Percentiles rank a stretch among this genome's conserved stretches.
Evolutionary conservation across 192 early-diverging fungal species (phyloP).

Genomic region (Coemansia sp.): DNA sequence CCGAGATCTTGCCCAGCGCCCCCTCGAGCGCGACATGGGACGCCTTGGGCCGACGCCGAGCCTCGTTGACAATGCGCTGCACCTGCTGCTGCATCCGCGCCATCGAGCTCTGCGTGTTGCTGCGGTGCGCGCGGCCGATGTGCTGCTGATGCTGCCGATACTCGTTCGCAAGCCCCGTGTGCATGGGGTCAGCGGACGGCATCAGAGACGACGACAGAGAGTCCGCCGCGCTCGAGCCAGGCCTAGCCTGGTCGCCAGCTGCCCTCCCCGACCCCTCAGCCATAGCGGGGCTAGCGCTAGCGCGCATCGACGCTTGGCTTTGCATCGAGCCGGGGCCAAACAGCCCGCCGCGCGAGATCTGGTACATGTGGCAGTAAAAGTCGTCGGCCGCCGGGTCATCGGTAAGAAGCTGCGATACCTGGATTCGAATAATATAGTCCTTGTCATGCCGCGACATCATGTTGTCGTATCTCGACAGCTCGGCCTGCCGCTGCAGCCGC

Average conservation of each 20-base stretch:
- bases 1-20: constrained; percentile 90
- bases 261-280: not conserved
- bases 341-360: constrained; percentile 59
- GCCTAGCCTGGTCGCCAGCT: not conserved
- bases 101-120: constrained; percentile 57
- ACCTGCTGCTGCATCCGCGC: constrained; percentile 91
- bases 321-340: constrained; percentile 9
- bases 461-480: constrained; percentile 77
- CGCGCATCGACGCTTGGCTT: not conserved
- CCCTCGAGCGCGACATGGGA: constrained; percentile 88
- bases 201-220: not conserved
- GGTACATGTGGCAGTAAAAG: constrained; percentile 95
- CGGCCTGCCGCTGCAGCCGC: constrained; percentile 32
- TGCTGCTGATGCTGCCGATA: constrained; percentile 8
- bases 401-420: constrained; percentile 90
- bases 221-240: not conserved
- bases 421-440: constrained; percentile 90
- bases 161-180: not conserved
- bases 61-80: constrained; percentile 91
- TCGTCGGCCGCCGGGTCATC: constrained; percentile 93
- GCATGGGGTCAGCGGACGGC: not conserved
- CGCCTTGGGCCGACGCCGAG: constrained; percentile 82
- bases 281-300: not conserved
- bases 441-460: constrained; percentile 95
- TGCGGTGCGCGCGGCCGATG: constrained; percentile 21